A percentile compares a stretch with the other conserved stretches of the same genome.
Conservation (phyloP, 2,329 filamentous ascomycete species). For the Conoideocrella luteorostrata region DNA sequence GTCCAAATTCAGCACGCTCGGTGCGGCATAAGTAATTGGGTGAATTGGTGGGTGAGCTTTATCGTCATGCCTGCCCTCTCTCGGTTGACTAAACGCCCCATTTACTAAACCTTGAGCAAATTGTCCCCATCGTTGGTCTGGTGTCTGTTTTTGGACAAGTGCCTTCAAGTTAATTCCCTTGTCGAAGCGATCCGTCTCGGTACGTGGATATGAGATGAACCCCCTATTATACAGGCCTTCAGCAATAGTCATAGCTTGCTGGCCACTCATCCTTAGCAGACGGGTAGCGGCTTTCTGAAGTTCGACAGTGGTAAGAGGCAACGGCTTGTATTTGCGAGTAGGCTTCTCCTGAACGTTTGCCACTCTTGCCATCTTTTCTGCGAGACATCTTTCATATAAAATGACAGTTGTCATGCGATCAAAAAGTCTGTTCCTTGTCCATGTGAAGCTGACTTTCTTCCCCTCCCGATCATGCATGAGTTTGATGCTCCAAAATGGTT, state of each 20-base stretch:
- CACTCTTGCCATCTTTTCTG: slow-evolving; percentile 70
- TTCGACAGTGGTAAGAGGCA: slow-evolving; percentile 92
- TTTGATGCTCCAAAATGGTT: slow-evolving; percentile 89
- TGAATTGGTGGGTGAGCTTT: slow-evolving; percentile 97
- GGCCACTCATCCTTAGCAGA: slow-evolving; percentile 84
- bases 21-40: slow-evolving; percentile 76
- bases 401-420: slow-evolving; percentile 76
- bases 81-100: slow-evolving; percentile 73
- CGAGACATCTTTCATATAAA: slow-evolving; percentile 78
- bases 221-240: slow-evolving; percentile 88
- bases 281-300: slow-evolving; percentile 91
- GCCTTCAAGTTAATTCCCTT: slow-evolving; percentile 75
- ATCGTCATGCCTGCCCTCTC: slow-evolving; percentile 82
- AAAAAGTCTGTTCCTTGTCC: slow-evolving; percentile 78
- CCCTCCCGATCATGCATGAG: slow-evolving; percentile 71
- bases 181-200: slow-evolving; percentile 94
- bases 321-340: slow-evolving; percentile 86
- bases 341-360: slow-evolving; percentile 84
- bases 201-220: slow-evolving; percentile 95
- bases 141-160: slow-evolving; percentile 77
- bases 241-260: slow-evolving; percentile 81
- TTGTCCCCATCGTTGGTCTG: slow-evolving; percentile 68
- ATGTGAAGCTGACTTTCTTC: slow-evolving; percentile 76
- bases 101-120: slow-evolving; percentile 72
- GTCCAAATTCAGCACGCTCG: slow-evolving; percentile 54